A percentile compares a stretch with the other conserved stretches of the same genome.
phyloP scores from a whole-genome alignment of 192 early-diverging fungal genomes.

The Lobosporangium transversale region DNA sequence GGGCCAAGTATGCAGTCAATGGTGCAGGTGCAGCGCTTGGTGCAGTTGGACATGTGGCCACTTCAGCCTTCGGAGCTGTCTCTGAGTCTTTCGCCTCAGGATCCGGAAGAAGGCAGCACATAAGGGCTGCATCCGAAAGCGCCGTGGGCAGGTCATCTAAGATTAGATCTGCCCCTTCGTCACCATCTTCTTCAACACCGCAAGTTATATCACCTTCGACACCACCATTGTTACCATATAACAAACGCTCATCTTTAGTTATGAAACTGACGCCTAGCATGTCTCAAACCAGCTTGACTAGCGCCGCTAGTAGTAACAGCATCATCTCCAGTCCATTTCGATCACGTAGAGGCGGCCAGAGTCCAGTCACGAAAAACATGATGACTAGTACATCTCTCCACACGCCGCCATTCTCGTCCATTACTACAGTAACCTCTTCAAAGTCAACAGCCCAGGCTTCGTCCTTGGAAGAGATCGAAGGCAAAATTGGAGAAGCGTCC shows the following conservation, averaged over 20 bases:
- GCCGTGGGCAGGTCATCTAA: not conserved
- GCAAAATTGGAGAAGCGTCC: slow-evolving; percentile 50
- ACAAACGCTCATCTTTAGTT: not conserved
- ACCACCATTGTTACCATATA: not conserved
- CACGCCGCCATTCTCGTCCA: slow-evolving; percentile 50
- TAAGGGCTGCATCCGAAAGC: slow-evolving; percentile 12
- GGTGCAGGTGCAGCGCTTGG: slow-evolving; percentile 39
- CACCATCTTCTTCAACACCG: not conserved
- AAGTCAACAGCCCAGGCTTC: slow-evolving; percentile 15
- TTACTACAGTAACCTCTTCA: slow-evolving; percentile 54
- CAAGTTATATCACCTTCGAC: slow-evolving; percentile 5
- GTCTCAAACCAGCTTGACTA: not conserved
- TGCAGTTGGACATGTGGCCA: slow-evolving; percentile 26
- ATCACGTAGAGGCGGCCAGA: slow-evolving; percentile 7
- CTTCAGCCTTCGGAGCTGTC: slow-evolving; percentile 28
- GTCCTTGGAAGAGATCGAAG: slow-evolving; percentile 47
- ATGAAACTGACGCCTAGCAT: slow-evolving; percentile 4
- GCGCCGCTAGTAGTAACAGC: not conserved
- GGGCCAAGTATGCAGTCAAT: slow-evolving; percentile 30
- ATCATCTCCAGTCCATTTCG: not conserved
- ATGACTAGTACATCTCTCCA: slow-evolving; percentile 34
- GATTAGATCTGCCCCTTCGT: not conserved
- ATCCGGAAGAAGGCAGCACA: slow-evolving; percentile 1
- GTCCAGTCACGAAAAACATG: slow-evolving; percentile 12
- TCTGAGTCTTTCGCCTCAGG: slow-evolving; percentile 12